Base-by-base conservation (phyloP, 2,329 filamentous ascomycete genomes). In the Fusarium cicatricum region DNA sequence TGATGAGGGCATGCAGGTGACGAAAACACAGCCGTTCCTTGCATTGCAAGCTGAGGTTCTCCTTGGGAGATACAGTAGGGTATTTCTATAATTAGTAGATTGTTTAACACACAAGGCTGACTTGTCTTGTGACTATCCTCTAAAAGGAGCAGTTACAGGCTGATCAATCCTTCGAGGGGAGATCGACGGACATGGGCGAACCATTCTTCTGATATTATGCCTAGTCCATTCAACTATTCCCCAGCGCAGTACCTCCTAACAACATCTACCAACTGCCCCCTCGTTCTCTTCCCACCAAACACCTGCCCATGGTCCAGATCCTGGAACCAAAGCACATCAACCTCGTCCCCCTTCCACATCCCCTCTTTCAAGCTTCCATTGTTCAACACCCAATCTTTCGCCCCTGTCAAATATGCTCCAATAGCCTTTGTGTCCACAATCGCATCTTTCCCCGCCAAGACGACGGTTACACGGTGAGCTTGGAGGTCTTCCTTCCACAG, bases 401-500 rank as follows among this genome's bases (percentile, higher is more conserved):
- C 28, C 39, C 73, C 65, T 10, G 75, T 75, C 34, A 87, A 65
- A 65, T 86, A 87, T 37, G 73, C 73, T 1, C 81, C 78, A 3
- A 87, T 80, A 3, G 77, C 75, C 38, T 78, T 73, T 0, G 83
- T 80, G 60, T 86, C 76, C 2, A 85, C 78, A 45, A 87, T 84
- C 12, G 85, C 63, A 70, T 87, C 85, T 48, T 75, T 72, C 2
- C 79, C 78, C 15, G 77, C 77, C 16, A 87, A 68, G 34, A 75
- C 76, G 3, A 85, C 80, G 1, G 82, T 82, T 10, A 82, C 74
- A 15, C 73, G 71, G 36, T 51, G 64, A 14, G 72, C 69, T 28
- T 70, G 63, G 8, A 87, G 66, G 51, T 85, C 81, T 33, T 86
- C 78, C 64, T 82, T 83, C 85, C 85, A 88, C 7, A 88, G 69